Evolutionary conservation across 2,329 filamentous ascomycete species (phyloP).

Genomic region (Purpureocillium takamizusanense): DNA sequence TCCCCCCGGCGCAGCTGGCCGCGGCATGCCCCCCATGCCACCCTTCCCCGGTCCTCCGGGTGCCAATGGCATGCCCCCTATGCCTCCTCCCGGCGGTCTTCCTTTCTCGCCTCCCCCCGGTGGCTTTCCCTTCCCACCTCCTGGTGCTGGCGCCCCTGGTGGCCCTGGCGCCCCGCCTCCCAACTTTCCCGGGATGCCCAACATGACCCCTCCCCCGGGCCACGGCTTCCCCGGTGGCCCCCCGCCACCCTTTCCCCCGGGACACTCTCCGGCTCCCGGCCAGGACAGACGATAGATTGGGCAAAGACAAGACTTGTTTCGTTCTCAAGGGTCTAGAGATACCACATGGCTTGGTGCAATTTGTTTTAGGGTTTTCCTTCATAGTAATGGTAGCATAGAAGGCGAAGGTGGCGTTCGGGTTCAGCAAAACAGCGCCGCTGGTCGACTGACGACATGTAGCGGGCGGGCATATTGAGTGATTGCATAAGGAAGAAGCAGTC

Average conservation of each 20-base stretch:
- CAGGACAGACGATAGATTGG: constrained; percentile 26
- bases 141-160: constrained; percentile 18
- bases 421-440: not conserved
- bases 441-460: no score
- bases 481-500: no score
- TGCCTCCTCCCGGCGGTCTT: constrained; percentile 27
- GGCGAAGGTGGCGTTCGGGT: constrained; percentile 24
- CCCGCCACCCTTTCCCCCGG: constrained; percentile 24
- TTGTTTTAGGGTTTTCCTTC: constrained; percentile 6
- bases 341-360: not conserved
- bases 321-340: not conserved
- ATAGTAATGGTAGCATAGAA: constrained; percentile 14
- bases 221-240: constrained; percentile 31
- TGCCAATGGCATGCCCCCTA: constrained; percentile 23
- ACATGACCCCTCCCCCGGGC: constrained; percentile 29
- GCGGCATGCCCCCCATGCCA: constrained; percentile 38
- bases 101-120: constrained; percentile 30
- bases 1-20: constrained; percentile 35
- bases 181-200: constrained; percentile 23
- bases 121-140: constrained; percentile 28
- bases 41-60: constrained; percentile 36
- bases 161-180: constrained; percentile 16
- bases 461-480: no score
- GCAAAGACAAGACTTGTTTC: not conserved
- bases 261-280: constrained; percentile 24